Percentiles rank a stretch among this genome's conserved stretches.
Evolutionary conservation across 768 basidiomycete genomes (phyloP).

Genomic region (Podaxis sp.): DNA sequence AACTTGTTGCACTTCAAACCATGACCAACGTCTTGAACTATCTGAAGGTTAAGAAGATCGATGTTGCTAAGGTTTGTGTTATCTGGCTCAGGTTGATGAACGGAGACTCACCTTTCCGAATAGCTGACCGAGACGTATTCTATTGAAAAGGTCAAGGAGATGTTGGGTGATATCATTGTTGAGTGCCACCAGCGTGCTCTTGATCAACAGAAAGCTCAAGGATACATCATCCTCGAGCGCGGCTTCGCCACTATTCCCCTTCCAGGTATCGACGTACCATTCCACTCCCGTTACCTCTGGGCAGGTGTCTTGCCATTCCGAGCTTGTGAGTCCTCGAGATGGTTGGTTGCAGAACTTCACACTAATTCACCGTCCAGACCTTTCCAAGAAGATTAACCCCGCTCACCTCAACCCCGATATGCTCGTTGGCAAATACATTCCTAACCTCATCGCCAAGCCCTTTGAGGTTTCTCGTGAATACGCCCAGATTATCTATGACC

Average conservation of each 20-base stretch:
- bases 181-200: conserved; percentile 75
- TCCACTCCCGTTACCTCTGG: conserved; percentile 99
- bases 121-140: conserved; percentile 86
- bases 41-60: conserved; percentile 94
- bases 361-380: conserved; percentile 48
- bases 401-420: conserved; percentile 91
- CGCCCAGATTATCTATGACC: conserved; percentile 93
- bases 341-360: neutral
- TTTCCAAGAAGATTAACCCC: conserved; percentile 97
- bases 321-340: conserved; percentile 64
- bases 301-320: conserved; percentile 98
- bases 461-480: conserved; percentile 85
- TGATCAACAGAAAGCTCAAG: conserved; percentile 78
- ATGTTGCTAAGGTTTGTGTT: conserved; percentile 72
- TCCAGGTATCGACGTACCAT: conserved; percentile 97
- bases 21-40: conserved; percentile 97
- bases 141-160: conserved; percentile 93
- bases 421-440: conserved; percentile 93
- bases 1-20: conserved; percentile 88
- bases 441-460: conserved; percentile 90
- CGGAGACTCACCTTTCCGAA: conserved; percentile 11
- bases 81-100: neutral
- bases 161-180: conserved; percentile 89
- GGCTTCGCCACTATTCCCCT: conserved; percentile 95
- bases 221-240: conserved; percentile 92